These are phyloP conservation scores for Zasmidium angulare DNA, from an alignment of 2,329 filamentous ascomycete genomes.

Conservation along the genomic window DNA sequence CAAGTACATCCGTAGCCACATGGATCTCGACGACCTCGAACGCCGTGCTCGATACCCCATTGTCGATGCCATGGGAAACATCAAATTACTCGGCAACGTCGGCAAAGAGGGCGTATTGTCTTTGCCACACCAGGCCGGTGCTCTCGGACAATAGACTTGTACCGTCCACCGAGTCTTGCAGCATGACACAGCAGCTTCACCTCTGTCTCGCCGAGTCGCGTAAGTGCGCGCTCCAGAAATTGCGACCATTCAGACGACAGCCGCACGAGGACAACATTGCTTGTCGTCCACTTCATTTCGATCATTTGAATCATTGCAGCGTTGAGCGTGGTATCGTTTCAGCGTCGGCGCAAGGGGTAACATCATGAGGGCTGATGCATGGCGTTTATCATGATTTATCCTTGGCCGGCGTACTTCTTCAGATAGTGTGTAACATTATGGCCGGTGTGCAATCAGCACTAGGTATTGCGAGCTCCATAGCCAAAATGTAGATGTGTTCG, in stretches of 20 bases:
- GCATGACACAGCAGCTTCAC: background rate
- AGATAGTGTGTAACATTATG: background rate
- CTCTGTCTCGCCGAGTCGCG: background rate
- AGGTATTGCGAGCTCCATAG: too few species aligned
- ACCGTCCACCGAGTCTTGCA: background rate
- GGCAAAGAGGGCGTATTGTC: conserved; percentile 25
- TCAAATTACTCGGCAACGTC: conserved; percentile 23
- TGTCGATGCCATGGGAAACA: conserved; percentile 46
- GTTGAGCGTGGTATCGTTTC: conserved; percentile 9
- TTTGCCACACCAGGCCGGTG: conserved; percentile 10
- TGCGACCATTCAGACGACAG: background rate
- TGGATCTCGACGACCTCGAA: conserved; percentile 78
- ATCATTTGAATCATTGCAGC: conserved; percentile 7
- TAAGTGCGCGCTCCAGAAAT: conserved; percentile 4
- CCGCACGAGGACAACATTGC: background rate
- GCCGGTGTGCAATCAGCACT: background rate
- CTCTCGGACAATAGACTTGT: conserved; percentile 30
- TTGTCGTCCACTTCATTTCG: background rate
- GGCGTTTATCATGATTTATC: background rate
- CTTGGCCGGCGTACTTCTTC: background rate
- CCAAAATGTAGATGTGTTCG: too few species aligned
- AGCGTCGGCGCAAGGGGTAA: conserved; percentile 9
- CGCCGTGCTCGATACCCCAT: conserved; percentile 70
- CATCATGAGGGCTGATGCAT: background rate
- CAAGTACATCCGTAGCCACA: conserved; percentile 82